phyloP scores from a whole-genome alignment of 306 rosid species.

The Begonia peltatifolia region DNA sequence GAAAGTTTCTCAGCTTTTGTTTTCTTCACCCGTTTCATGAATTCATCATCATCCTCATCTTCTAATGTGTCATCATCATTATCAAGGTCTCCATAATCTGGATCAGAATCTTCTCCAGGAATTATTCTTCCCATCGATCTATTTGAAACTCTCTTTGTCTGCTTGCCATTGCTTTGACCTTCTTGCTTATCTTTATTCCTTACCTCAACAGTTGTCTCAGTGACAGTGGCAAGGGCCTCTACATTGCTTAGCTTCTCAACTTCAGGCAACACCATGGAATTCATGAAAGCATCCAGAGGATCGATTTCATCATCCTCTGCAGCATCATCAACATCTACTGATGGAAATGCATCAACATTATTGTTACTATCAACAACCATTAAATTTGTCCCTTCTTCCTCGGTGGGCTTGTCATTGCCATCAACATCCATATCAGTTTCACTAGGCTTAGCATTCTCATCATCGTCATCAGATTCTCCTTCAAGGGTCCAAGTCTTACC shows the following conservation, averaged over 20 bases:
- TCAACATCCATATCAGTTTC: constrained; percentile 44
- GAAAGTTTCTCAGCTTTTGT: constrained; percentile 92
- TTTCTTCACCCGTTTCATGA: constrained; percentile 93
- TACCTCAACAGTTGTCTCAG: constrained; percentile 20
- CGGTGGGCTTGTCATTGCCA: constrained; percentile 29
- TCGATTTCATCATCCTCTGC: constrained; percentile 50
- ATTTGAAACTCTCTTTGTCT: constrained; percentile 38
- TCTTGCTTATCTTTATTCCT: constrained; percentile 34
- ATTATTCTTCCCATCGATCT: constrained; percentile 78
- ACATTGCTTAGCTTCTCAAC: constrained; percentile 57
- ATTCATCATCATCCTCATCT: constrained; percentile 89
- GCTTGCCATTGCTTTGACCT: constrained; percentile 27
- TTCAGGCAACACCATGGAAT: constrained; percentile 83
- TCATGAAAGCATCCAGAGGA: constrained; percentile 95
- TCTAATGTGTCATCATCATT: constrained; percentile 41
- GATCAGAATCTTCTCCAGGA: constrained; percentile 86
- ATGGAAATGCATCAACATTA: constrained; percentile 25
- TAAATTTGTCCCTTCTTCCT: constrained; percentile 21
- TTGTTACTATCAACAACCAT: constrained; percentile 15
- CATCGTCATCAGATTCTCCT: constrained; percentile 96
- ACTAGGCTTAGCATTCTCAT: constrained; percentile 30
- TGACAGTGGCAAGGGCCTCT: constrained; percentile 18
- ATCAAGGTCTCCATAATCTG: constrained; percentile 63
- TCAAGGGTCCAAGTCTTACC: constrained; percentile 94
- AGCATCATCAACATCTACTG: constrained; percentile 19